Percentiles rank a stretch among this genome's conserved stretches.
phyloP scores from a whole-genome alignment of 495 filamentous ascomycete species.

The Penicillium odoratum region DNA sequence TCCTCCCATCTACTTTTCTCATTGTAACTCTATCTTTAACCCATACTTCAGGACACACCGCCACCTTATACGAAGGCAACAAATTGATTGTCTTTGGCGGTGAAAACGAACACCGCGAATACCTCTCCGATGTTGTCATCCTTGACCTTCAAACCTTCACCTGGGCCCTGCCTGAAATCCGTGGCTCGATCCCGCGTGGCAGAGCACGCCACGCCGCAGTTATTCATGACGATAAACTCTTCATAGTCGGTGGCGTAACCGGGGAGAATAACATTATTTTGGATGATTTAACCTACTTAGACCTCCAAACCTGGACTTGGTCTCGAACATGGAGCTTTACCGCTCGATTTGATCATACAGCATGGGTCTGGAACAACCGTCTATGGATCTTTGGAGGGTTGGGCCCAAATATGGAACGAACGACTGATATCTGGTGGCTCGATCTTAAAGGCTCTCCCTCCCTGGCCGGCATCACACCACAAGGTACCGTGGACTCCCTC shows the following conservation, averaged over 20 bases:
- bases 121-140: constrained; percentile 93
- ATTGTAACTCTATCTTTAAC: constrained; percentile 1
- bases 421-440: constrained; percentile 93
- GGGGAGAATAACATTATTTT: constrained; percentile 84
- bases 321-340: constrained; percentile 95
- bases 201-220: constrained; percentile 91
- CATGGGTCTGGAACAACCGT: constrained; percentile 84
- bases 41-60: constrained; percentile 73
- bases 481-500: constrained; percentile 58
- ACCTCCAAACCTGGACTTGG: constrained; percentile 97
- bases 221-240: constrained; percentile 93
- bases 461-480: constrained; percentile 69
- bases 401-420: constrained; percentile 92
- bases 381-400: constrained; percentile 98
- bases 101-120: constrained; percentile 95
- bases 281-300: constrained; percentile 93
- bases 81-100: constrained; percentile 95
- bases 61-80: constrained; percentile 89
- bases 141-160: constrained; percentile 90
- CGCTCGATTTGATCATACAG: constrained; percentile 87
- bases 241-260: constrained; percentile 87
- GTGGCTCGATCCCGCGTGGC: constrained; percentile 80
- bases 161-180: constrained; percentile 88
- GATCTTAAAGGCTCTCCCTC: constrained; percentile 87
- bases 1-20: constrained; percentile 28